phyloP scores from a whole-genome alignment of 768 basidiomycete species.

The Trametes meyenii region DNA sequence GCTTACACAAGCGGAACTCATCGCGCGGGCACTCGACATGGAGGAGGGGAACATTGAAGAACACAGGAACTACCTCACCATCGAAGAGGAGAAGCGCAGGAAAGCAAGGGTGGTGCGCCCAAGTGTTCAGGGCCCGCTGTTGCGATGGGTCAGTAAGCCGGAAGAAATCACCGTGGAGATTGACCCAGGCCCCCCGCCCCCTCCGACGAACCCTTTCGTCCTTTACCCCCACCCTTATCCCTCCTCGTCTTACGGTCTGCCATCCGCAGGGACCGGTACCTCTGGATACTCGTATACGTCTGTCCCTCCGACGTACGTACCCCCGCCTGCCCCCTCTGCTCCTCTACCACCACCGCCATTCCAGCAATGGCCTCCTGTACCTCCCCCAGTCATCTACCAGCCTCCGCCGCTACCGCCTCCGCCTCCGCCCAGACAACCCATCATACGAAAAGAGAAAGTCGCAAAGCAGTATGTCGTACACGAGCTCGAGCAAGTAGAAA shows the following conservation, averaged over 20 bases:
- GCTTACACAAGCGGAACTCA: conserved; percentile 81
- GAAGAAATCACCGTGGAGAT: conserved; percentile 58
- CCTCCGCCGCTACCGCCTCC: conserved; percentile 27
- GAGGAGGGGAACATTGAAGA: conserved; percentile 84
- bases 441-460: conserved; percentile 50
- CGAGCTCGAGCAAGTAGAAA: conserved; percentile 53
- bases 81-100: conserved; percentile 83
- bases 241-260: not conserved
- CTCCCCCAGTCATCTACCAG: conserved; percentile 11
- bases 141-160: conserved; percentile 70
- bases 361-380: conserved; percentile 17
- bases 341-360: conserved; percentile 10
- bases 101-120: conserved; percentile 64
- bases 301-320: not conserved
- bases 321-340: not conserved
- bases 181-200: conserved; percentile 38
- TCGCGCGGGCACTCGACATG: conserved; percentile 80
- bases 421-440: conserved; percentile 28
- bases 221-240: not conserved
- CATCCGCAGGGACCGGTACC: not conserved
- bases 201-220: not conserved
- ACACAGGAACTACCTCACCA: conserved; percentile 74
- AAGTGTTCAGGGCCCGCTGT: conserved; percentile 62
- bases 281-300: conserved; percentile 7
- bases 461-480: conserved; percentile 75